phyloP scores from a whole-genome alignment of 768 basidiomycete species.

The Neoboletus subvelutipes region DNA sequence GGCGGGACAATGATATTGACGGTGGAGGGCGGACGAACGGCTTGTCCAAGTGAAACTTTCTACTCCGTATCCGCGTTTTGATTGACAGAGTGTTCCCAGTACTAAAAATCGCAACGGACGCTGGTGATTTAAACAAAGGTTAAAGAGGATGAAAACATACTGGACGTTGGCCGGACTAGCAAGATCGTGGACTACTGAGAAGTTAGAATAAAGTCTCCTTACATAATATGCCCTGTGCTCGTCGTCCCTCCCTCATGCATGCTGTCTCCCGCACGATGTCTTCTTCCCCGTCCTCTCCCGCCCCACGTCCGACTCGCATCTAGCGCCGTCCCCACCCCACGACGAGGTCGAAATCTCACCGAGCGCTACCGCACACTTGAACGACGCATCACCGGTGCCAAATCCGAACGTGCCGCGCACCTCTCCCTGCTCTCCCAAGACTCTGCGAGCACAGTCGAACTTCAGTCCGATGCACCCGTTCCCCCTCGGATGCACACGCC shows the following conservation, averaged over 20 bases:
- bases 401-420: slow-evolving; percentile 36
- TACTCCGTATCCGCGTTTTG: too few relatives aligned
- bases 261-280: slow-evolving; percentile 13
- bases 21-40: too few relatives aligned
- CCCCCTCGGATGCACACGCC: neutral
- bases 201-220: neutral
- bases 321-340: neutral
- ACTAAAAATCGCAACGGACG: too few relatives aligned
- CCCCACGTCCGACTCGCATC: slow-evolving; percentile 10
- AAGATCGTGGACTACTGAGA: too few relatives aligned
- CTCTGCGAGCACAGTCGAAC: slow-evolving; percentile 4
- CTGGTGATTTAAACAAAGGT: too few relatives aligned
- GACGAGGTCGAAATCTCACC: slow-evolving; percentile 60
- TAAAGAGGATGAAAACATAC: too few relatives aligned
- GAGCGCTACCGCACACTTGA: slow-evolving; percentile 58
- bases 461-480: neutral
- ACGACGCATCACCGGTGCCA: slow-evolving; percentile 47
- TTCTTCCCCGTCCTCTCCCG: neutral
- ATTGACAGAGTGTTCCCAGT: too few relatives aligned
- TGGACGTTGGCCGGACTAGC: too few relatives aligned
- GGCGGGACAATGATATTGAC: too few relatives aligned
- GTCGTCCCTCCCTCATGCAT: slow-evolving; percentile 14
- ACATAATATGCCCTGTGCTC: neutral
- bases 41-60: too few relatives aligned
- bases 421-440: slow-evolving; percentile 25